Evolutionary conservation across 2,329 filamentous ascomycete species (phyloP), one percentile per base, ranked within the genome.

Genomic region (Thielaviopsis populi): DNA sequence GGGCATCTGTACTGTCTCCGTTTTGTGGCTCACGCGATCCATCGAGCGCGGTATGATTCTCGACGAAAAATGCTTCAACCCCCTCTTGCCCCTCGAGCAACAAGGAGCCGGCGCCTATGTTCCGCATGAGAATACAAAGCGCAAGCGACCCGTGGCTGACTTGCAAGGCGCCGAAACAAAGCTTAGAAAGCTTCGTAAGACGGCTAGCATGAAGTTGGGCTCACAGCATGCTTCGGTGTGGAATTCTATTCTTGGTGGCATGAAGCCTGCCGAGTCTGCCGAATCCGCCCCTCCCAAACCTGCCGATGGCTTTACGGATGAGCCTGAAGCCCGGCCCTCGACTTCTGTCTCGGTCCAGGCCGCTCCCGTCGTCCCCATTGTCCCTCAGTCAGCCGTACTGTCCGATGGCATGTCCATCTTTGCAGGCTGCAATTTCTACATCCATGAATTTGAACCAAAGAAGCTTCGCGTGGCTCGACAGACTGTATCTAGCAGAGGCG

Each of bases 1-100:
- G 91, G 80, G 81, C 56, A 83, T 96, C 68, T 83, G 83, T 62
- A 83, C 91, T 27, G 90, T 99, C 27, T 85, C 87, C 1, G 73
- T 88, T 41, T 86, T 91, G 71, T 99, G 94, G 94, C 81, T 97
- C 43, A 77, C 85, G 61, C 88, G 96, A 70, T 92, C 88, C 70
- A 74, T 94, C 66, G 82, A 87, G 68, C 82, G 94, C 67, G 90
- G 91, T 64, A 94, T 99, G 90, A 87, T 91, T 22, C 77, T 99
- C 22, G 89, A 96, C 63, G 94, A 97, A 72, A 75, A 78, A n/a
- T 83, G 83, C 66, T 99, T 95, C 73, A 85, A 95, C 71, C 91
- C 90, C 1, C 76, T 82, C 30, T 73, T 92, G 19, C 84, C 89
- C 0, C 68, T 71, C 6, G 83, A 87, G 68, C 79, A 91, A 70